These are phyloP conservation scores for Lactifluus rugatus DNA, from an alignment of 768 basidiomycete species.

Conservation along the genomic window DNA sequence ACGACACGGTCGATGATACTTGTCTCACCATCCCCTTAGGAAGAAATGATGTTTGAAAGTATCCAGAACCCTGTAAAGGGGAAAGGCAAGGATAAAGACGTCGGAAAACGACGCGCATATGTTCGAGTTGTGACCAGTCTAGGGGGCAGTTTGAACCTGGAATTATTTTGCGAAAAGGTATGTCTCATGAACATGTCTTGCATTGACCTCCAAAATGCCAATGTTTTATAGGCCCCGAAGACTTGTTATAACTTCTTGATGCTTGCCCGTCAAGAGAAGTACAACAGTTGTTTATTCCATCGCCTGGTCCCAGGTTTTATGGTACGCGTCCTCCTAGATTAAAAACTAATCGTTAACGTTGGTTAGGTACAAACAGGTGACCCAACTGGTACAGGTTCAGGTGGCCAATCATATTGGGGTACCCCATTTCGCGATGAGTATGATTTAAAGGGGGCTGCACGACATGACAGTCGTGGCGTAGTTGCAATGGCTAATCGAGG, in stretches of 20 bases:
- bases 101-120: constrained; percentile 86
- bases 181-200: constrained; percentile 4
- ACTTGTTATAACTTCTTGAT: constrained; percentile 98
- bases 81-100: constrained; percentile 88
- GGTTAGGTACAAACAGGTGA: constrained; percentile 92
- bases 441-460: constrained; percentile 78
- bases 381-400: constrained; percentile 90
- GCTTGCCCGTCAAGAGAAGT: constrained; percentile 85
- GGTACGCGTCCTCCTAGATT: constrained; percentile 39
- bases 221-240: constrained; percentile 67
- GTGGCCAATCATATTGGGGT: constrained; percentile 91
- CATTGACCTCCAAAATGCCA: neutral
- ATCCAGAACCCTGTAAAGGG: constrained; percentile 71
- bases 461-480: constrained; percentile 75
- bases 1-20: neutral
- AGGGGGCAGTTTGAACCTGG: constrained; percentile 75
- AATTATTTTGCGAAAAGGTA: constrained; percentile 85
- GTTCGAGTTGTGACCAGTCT: constrained; percentile 91
- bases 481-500: constrained; percentile 97
- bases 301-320: constrained; percentile 91
- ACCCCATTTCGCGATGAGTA: constrained; percentile 94
- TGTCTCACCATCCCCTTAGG: constrained; percentile 33
- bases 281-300: constrained; percentile 85
- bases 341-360: constrained; percentile 1
- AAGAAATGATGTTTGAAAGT: constrained; percentile 97